Conservation (phyloP, 2,329 filamentous ascomycete species). For the Colletotrichum tanaceti region DNA sequence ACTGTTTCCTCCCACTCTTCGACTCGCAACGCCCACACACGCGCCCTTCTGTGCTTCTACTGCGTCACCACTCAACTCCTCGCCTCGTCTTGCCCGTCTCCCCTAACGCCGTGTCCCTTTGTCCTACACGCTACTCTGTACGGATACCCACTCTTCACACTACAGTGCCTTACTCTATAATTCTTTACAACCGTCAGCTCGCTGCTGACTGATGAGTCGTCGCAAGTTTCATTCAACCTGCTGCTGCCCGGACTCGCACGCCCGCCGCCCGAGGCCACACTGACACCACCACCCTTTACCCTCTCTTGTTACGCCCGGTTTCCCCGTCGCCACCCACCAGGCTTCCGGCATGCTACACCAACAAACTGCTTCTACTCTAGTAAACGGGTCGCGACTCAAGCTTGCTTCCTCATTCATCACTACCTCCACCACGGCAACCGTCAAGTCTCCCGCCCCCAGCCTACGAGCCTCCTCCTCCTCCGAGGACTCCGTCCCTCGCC, state of each 20-base stretch:
- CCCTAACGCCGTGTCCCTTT: not conserved
- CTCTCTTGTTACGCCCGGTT: conserved; percentile 40
- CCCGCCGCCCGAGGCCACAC: conserved; percentile 26
- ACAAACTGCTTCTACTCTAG: conserved; percentile 53
- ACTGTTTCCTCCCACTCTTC: not conserved
- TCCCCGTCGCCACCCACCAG: conserved; percentile 42
- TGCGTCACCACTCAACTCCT: conserved; percentile 30
- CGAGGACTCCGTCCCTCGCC: conserved; percentile 32
- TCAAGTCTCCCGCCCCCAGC: conserved; percentile 28
- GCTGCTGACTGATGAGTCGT: conserved; percentile 36
- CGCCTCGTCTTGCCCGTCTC: not conserved
- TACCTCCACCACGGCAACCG: conserved; percentile 30
- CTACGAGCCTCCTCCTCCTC: conserved; percentile 24
- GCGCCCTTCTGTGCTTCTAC: conserved; percentile 18
- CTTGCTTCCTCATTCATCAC: conserved; percentile 44
- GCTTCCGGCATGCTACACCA: conserved; percentile 58
- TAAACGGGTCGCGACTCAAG: conserved; percentile 56
- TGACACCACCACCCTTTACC: conserved; percentile 14
- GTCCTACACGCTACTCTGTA: not conserved
- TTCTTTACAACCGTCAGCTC: conserved; percentile 2
- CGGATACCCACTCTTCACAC: too few relatives aligned
- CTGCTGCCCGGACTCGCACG: conserved; percentile 25
- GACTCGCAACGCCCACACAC: conserved; percentile 7
- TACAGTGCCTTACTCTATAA: too few relatives aligned
- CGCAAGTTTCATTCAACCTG: conserved; percentile 36